These are phyloP conservation scores for Kazachstania viticola DNA, from an alignment of 805 yeast genomes.

Conservation along the genomic window DNA sequence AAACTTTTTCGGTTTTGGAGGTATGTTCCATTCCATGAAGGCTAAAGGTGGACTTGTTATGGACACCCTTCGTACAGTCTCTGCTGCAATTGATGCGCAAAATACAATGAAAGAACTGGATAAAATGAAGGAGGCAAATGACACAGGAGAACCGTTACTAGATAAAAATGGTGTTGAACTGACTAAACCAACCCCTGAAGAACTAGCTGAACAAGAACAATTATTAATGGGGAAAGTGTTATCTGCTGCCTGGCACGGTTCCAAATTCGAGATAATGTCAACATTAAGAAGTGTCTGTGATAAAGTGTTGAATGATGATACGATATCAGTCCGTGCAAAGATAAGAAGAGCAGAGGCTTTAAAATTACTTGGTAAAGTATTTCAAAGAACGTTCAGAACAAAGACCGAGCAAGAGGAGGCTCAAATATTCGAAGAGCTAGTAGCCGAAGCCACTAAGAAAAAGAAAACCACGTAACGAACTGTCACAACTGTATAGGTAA, in stretches of 20 bases:
- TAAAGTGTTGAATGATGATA: constrained; percentile 46
- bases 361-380: constrained; percentile 50
- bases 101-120: constrained; percentile 63
- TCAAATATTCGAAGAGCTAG: constrained; percentile 62
- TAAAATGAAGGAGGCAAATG: constrained; percentile 47
- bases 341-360: constrained; percentile 54
- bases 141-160: constrained; percentile 28
- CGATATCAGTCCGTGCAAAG: constrained; percentile 34
- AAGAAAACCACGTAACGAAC: constrained; percentile 18
- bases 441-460: constrained; percentile 40
- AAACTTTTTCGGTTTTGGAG: constrained; percentile 53
- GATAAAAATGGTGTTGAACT: constrained; percentile 41
- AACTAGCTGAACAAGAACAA: constrained; percentile 60
- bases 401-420: constrained; percentile 67
- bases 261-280: constrained; percentile 65
- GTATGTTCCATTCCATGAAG: constrained; percentile 58
- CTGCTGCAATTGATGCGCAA: constrained; percentile 71
- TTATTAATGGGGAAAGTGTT: constrained; percentile 67
- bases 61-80: constrained; percentile 59
- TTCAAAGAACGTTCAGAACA: constrained; percentile 46
- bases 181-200: constrained; percentile 50
- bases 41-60: constrained; percentile 65
- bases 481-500: too few relatives aligned
- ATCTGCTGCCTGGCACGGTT: constrained; percentile 79
- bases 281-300: constrained; percentile 66